Percentiles rank a stretch among this genome's conserved stretches.
These are phyloP conservation scores for Saturnispora halmiae DNA, from an alignment of 805 yeast genomes.

Conservation along the genomic window DNA sequence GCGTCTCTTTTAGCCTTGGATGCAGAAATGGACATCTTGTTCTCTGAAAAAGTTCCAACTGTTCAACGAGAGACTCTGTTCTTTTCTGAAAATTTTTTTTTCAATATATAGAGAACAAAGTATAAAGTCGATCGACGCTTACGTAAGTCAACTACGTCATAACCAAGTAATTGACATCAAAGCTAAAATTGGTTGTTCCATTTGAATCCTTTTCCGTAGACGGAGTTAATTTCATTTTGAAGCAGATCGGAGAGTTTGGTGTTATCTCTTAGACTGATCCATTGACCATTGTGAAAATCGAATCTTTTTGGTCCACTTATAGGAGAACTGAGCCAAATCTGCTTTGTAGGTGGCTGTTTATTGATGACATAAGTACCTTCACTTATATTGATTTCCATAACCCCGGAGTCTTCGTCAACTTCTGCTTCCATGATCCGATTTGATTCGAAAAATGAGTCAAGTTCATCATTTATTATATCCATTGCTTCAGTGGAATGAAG, in stretches of 20 bases:
- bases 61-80: no score
- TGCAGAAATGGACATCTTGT: slow-evolving; percentile 54
- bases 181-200: slow-evolving; percentile 12
- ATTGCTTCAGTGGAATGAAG: slow-evolving; percentile 54
- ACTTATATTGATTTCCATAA: slow-evolving; percentile 63
- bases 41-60: no score
- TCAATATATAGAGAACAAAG: no score
- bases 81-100: slow-evolving; percentile 8
- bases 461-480: slow-evolving; percentile 55
- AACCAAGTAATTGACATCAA: not conserved
- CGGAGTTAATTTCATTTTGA: slow-evolving; percentile 37
- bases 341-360: slow-evolving; percentile 96
- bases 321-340: slow-evolving; percentile 93
- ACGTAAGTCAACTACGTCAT: not conserved
- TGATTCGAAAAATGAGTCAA: slow-evolving; percentile 59
- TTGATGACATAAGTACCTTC: slow-evolving; percentile 85
- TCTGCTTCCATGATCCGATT: slow-evolving; percentile 42
- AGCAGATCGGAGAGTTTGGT: slow-evolving; percentile 38
- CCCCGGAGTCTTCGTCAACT: slow-evolving; percentile 72
- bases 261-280: slow-evolving; percentile 74
- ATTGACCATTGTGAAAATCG: slow-evolving; percentile 62
- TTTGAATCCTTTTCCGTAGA: slow-evolving; percentile 20
- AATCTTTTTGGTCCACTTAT: slow-evolving; percentile 84
- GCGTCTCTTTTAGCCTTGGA: slow-evolving; percentile 98
- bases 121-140: slow-evolving; percentile 7